Percentiles rank a stretch among this genome's conserved stretches.
phyloP scores from a whole-genome alignment of 495 filamentous ascomycete species.

The Talaromyces liani region DNA sequence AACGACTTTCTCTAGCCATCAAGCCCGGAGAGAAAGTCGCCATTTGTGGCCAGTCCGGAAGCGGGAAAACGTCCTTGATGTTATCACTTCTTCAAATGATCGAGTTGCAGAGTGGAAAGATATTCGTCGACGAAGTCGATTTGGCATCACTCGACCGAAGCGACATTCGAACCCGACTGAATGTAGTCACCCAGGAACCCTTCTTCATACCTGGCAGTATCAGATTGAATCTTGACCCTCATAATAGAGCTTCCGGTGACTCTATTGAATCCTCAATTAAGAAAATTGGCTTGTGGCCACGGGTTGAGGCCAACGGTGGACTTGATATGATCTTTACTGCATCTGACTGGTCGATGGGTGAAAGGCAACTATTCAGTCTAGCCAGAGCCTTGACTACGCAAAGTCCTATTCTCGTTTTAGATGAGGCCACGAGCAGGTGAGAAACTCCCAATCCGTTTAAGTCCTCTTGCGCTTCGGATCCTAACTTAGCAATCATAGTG shows the following conservation, averaged over 20 bases:
- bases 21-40: conserved; percentile 49
- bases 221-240: conserved; percentile 83
- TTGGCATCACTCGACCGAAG: conserved; percentile 80
- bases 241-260: neutral
- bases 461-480: neutral
- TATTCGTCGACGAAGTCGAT: conserved; percentile 82
- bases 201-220: conserved; percentile 95
- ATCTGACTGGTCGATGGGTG: conserved; percentile 42
- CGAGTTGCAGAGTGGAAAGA: conserved; percentile 39
- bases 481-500: neutral
- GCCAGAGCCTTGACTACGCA: conserved; percentile 43
- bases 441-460: neutral
- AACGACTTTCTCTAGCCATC: conserved; percentile 42
- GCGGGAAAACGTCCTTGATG: conserved; percentile 17
- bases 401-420: conserved; percentile 30
- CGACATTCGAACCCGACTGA: conserved; percentile 85
- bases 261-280: neutral
- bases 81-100: conserved; percentile 35
- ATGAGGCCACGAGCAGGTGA: conserved; percentile 38
- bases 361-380: conserved; percentile 51
- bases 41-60: conserved; percentile 38
- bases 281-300: neutral
- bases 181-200: conserved; percentile 95
- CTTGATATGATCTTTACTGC: conserved; percentile 13
- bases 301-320: neutral